These are phyloP conservation scores for Amyloporia xantha DNA, from an alignment of 768 basidiomycete genomes.

Conservation along the genomic window DNA sequence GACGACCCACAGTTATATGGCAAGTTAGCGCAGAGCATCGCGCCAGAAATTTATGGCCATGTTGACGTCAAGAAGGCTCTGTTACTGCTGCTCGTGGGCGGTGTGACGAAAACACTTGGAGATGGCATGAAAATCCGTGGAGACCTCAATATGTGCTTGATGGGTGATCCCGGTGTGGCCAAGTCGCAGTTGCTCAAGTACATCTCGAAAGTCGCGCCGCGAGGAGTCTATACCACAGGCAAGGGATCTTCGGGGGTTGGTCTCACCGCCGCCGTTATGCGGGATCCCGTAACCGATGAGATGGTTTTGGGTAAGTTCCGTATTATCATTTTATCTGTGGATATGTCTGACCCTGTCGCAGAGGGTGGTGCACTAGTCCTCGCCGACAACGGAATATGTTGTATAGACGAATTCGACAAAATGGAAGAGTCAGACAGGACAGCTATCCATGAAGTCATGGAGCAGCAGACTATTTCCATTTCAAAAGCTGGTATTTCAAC, in stretches of 20 bases:
- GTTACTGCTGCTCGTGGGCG: constrained; percentile 86
- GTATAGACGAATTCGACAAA: constrained; percentile 99
- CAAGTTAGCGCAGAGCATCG: constrained; percentile 87
- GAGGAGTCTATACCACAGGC: constrained; percentile 97
- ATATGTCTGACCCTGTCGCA: constrained; percentile 26
- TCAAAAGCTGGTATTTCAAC: constrained; percentile 99
- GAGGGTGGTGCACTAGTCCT: constrained; percentile 99
- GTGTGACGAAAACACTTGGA: constrained; percentile 90
- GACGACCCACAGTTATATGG: constrained; percentile 77
- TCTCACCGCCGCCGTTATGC: constrained; percentile 98
- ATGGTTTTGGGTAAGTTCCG: constrained; percentile 86
- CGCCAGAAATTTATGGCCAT: constrained; percentile 98
- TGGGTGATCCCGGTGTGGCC: constrained; percentile 99
- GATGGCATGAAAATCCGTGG: constrained; percentile 99
- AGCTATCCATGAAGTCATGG: constrained; percentile 99
- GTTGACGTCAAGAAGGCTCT: constrained; percentile 96
- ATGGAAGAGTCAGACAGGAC: constrained; percentile 99
- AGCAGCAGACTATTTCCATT: constrained; percentile 99
- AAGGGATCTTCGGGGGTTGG: constrained; percentile 98
- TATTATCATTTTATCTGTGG: neutral
- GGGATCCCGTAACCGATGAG: constrained; percentile 98
- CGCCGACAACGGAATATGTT: constrained; percentile 98
- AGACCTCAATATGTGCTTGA: constrained; percentile 94
- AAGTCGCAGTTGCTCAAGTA: constrained; percentile 97
- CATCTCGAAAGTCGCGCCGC: constrained; percentile 95